Percentiles rank a stretch among this genome's conserved stretches.
phyloP scores from a whole-genome alignment of 306 rosid species.

The Citrullus colocynthis region DNA sequence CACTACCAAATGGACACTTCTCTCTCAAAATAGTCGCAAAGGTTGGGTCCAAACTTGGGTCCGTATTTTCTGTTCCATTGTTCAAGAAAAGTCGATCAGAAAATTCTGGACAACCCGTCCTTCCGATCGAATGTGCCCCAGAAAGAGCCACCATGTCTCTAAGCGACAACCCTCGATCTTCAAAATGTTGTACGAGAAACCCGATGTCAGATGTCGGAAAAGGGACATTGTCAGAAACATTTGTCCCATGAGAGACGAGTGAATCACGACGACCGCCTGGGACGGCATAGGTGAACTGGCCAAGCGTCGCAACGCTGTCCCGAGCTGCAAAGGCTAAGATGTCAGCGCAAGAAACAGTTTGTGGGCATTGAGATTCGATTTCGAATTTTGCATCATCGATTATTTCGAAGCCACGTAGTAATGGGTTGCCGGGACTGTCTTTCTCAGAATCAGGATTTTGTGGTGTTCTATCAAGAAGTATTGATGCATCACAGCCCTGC shows the following conservation, averaged over 20 bases:
- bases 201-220: not conserved
- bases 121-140: slow-evolving; percentile 14
- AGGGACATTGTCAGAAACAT: not conserved
- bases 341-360: slow-evolving; percentile 1
- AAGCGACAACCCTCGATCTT: not conserved
- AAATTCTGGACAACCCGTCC: not conserved
- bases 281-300: not conserved
- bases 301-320: not conserved
- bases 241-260: not conserved
- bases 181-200: not conserved
- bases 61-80: not conserved
- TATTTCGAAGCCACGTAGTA: slow-evolving; percentile 1
- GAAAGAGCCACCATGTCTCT: slow-evolving; percentile 9
- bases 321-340: slow-evolving; percentile 10
- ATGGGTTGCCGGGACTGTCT: not conserved
- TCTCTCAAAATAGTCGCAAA: not conserved
- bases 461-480: not conserved
- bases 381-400: not conserved
- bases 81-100: not conserved
- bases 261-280: not conserved
- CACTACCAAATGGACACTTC: not conserved
- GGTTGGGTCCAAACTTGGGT: slow-evolving; percentile 1
- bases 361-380: not conserved
- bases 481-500: slow-evolving; percentile 8
- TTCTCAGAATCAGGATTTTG: not conserved